These are phyloP conservation scores for Alternaria hordeiaustralica DNA, from an alignment of 2,329 filamentous ascomycete species.

Conservation along the genomic window DNA sequence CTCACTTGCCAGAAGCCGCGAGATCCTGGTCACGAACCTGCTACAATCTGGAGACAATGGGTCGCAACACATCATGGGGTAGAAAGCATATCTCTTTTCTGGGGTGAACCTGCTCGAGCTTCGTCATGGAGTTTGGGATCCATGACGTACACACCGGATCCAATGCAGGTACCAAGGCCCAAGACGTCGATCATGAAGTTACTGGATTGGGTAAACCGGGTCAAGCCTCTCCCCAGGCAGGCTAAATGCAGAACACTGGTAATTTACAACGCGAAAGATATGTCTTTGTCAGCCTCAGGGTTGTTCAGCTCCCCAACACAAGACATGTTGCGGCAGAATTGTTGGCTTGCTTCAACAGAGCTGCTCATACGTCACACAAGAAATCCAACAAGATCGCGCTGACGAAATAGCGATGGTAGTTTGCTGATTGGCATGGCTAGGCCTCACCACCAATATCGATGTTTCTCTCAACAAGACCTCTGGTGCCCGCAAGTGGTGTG, in stretches of 20 bases:
- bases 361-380: background rate
- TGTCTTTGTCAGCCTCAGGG: background rate
- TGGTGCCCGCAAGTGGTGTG: background rate
- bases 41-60: background rate
- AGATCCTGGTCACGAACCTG: background rate
- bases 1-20: background rate
- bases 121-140: background rate
- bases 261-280: background rate
- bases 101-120: slow-evolving; percentile 1
- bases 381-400: background rate
- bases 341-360: background rate
- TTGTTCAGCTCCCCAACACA: background rate
- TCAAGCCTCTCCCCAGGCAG: background rate
- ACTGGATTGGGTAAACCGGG: slow-evolving; percentile 9
- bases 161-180: slow-evolving; percentile 17
- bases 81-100: slow-evolving; percentile 6
- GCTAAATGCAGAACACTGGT: slow-evolving; percentile 2
- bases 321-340: background rate
- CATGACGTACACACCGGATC: slow-evolving; percentile 13
- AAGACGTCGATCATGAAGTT: slow-evolving; percentile 9
- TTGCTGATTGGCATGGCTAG: background rate
- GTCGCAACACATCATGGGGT: slow-evolving; percentile 1
- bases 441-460: background rate
- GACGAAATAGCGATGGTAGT: background rate
- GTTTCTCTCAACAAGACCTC: slow-evolving; percentile 1